Conservation (phyloP, 305 asterid species). For the Caryopteris hybrid region DNA sequence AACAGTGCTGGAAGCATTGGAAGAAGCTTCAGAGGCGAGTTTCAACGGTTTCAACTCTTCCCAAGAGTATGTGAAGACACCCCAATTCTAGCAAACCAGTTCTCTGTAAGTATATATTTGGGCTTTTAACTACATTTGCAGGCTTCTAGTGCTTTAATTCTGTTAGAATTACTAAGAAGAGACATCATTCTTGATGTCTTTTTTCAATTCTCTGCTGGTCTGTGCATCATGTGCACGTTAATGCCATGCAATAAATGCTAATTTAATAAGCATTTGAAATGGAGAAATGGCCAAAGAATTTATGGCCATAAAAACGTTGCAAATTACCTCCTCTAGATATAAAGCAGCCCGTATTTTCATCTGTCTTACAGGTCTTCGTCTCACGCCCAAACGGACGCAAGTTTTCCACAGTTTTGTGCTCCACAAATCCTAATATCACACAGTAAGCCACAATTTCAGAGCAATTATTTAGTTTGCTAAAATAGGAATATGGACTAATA, state of each 20-base stretch:
- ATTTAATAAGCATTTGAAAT: too few species aligned
- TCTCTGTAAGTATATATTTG: constrained; percentile 94
- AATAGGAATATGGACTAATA: not conserved
- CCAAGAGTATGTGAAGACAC: constrained; percentile 76
- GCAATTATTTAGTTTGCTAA: constrained; percentile 7
- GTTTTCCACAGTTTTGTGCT: constrained; percentile 62
- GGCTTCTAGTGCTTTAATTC: too few species aligned
- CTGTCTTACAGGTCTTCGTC: constrained; percentile 45
- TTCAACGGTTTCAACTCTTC: constrained; percentile 80
- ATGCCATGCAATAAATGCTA: too few species aligned
- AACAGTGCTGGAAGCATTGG: constrained; percentile 93
- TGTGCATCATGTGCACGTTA: too few species aligned
- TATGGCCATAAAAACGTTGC: too few species aligned
- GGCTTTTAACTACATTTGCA: too few species aligned
- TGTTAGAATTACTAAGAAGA: too few species aligned
- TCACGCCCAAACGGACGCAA: constrained; percentile 60
- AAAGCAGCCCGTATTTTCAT: too few species aligned
- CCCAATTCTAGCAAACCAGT: constrained; percentile 69
- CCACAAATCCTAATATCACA: constrained; percentile 35
- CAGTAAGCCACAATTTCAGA: constrained; percentile 37
- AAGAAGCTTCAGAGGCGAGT: constrained; percentile 82
- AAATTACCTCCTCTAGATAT: too few species aligned
- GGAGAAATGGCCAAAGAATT: too few species aligned
- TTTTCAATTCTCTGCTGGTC: too few species aligned
- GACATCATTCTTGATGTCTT: too few species aligned